phyloP scores from a whole-genome alignment of 768 basidiomycete genomes.

The Amanita inopinata region DNA sequence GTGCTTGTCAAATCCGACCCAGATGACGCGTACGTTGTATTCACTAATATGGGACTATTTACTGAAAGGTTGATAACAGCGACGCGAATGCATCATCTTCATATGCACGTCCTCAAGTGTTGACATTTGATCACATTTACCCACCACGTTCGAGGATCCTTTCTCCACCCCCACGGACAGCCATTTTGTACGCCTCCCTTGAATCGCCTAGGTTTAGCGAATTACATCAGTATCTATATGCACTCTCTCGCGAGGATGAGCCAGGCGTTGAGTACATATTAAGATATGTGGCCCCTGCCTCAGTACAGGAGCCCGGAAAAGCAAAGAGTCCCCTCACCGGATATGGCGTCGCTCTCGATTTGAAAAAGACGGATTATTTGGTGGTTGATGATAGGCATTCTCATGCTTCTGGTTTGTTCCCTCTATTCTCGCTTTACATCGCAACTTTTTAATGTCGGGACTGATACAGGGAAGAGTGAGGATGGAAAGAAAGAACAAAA shows the following conservation, averaged over 20 bases:
- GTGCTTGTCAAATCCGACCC: conserved; percentile 39
- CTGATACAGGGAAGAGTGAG: not conserved
- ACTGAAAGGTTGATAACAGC: conserved; percentile 1
- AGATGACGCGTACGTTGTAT: conserved; percentile 13
- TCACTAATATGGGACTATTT: not conserved
- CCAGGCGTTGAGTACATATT: conserved; percentile 65
- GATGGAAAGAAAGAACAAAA: conserved; percentile 4
- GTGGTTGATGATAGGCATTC: conserved; percentile 78
- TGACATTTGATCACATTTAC: conserved; percentile 74
- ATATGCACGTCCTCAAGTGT: conserved; percentile 35
- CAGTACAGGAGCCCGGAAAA: not conserved
- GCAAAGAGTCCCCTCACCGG: conserved; percentile 54
- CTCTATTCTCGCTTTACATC: not conserved
- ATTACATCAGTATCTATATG: conserved; percentile 56
- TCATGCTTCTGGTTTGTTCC: conserved; percentile 14
- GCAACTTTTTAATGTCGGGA: not conserved
- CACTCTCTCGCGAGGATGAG: conserved; percentile 32
- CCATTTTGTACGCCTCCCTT: conserved; percentile 71
- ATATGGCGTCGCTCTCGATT: conserved; percentile 84
- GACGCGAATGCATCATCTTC: conserved; percentile 15
- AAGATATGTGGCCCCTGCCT: conserved; percentile 55
- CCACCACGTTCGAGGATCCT: conserved; percentile 37
- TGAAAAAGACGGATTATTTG: conserved; percentile 97
- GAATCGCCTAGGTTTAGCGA: conserved; percentile 57
- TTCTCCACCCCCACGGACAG: conserved; percentile 45